A percentile compares a stretch with the other conserved stretches of the same genome.
These are phyloP conservation scores for Tulasnella sp. DNA, from an alignment of 768 basidiomycete species.

Conservation along the genomic window DNA sequence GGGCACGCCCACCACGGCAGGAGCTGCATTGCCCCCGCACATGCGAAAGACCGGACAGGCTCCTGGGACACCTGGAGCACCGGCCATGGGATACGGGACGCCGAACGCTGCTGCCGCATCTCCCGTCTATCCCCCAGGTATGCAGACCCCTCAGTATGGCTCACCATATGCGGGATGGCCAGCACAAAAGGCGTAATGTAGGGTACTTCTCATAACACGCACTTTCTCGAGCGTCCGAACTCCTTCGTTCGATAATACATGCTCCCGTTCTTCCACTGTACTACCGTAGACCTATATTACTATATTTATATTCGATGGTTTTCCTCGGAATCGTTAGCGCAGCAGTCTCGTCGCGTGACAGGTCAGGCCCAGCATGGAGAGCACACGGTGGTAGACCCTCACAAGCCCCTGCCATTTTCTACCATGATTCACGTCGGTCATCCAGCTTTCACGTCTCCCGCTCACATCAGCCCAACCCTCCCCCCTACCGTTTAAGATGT, in stretches of 20 bases:
- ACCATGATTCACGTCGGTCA: background rate
- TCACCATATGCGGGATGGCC: slow-evolving; percentile 18
- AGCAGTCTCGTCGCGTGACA: background rate
- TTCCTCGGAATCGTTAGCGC: background rate
- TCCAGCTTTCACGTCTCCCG: background rate
- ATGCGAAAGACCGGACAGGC: slow-evolving; percentile 9
- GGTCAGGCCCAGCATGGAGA: background rate
- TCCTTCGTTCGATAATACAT: background rate
- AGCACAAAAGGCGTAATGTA: background rate
- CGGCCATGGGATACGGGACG: slow-evolving; percentile 4
- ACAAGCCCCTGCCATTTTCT: background rate
- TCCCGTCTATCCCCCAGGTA: slow-evolving; percentile 13
- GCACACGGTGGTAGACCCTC: background rate
- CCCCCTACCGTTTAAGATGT: background rate
- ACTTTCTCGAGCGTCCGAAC: background rate
- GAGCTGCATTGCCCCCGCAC: slow-evolving; percentile 22
- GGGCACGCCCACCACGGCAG: slow-evolving; percentile 1
- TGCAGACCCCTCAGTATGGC: background rate
- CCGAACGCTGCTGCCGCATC: background rate
- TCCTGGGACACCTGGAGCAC: slow-evolving; percentile 13
- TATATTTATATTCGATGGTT: slow-evolving; percentile 5
- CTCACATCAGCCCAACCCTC: background rate
- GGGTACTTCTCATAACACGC: background rate
- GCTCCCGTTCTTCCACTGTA: background rate
- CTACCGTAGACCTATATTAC: slow-evolving; percentile 20